Evolutionary conservation across 805 yeast genomes (phyloP).

Genomic region (Wickerhamomyces bovis): DNA sequence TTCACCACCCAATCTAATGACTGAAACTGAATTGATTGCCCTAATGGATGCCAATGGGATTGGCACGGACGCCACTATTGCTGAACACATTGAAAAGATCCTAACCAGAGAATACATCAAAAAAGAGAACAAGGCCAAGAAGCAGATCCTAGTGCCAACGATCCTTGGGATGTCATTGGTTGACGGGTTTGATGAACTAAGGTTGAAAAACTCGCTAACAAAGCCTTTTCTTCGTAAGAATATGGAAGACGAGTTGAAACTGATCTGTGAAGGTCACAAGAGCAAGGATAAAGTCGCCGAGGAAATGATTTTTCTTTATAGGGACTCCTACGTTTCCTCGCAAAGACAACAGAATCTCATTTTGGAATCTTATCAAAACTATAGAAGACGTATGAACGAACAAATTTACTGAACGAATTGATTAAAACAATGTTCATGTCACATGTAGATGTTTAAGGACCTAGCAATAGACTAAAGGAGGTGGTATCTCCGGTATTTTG

Average conservation of each 20-base stretch:
- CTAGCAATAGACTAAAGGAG: constrained; percentile 47
- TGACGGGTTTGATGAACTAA: constrained; percentile 79
- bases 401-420: neutral
- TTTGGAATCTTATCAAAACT: constrained; percentile 26
- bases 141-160: constrained; percentile 62
- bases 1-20: constrained; percentile 72
- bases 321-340: constrained; percentile 51
- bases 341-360: constrained; percentile 35
- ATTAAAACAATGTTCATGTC: neutral
- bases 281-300: constrained; percentile 47
- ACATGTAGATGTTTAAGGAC: neutral
- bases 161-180: constrained; percentile 80
- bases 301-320: constrained; percentile 51
- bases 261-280: constrained; percentile 61
- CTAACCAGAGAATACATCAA: constrained; percentile 58
- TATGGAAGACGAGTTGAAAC: constrained; percentile 60
- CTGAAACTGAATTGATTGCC: constrained; percentile 88
- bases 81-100: constrained; percentile 90
- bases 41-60: constrained; percentile 96
- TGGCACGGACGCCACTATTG: constrained; percentile 99
- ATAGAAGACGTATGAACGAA: constrained; percentile 8
- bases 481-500: constrained; percentile 64
- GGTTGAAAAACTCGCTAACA: constrained; percentile 68
- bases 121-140: constrained; percentile 32
- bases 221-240: constrained; percentile 83